Base-by-base conservation (phyloP, 306 rosid species). In the Mimosa pudica region DNA sequence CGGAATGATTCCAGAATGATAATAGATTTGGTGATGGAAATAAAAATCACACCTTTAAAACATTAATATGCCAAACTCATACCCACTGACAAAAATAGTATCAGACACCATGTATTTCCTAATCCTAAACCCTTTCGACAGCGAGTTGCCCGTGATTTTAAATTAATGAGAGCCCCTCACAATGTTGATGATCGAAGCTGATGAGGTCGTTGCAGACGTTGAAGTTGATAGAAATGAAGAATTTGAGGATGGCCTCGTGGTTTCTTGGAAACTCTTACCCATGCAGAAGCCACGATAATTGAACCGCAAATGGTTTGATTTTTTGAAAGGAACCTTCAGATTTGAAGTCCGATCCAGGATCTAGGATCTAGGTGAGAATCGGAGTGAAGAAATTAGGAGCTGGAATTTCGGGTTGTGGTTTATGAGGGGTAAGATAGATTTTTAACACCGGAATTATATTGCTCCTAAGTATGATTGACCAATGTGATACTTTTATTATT, bases 231-330 rank as follows among this genome's bases (percentile, higher is more conserved):
- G 62, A 20, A 83, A 75, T 1, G 90, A 74, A 1, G 88, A 71
- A 74, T 82, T 87, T 0, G 90, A 87, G 32, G 84, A 84, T 1
- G 93, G 92, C 82, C 76, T 87, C 67, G 87, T 77, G 79, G 89
- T 80, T 88, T 93, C 97, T 38, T 85, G 65, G 49, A 84, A 77
- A 85, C 84, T 75, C 89, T 82, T 91, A 38, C 97, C 98, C 98
- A 93, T 93, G 60, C 79, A 89, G 77, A 16, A 79, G 82, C 77
- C 83, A 75, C 83, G 41, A 58, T 54, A 73, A 47, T 35, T 32
- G 71, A 73, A 78, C 72, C 71, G 10, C 10, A 75, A 82, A 74
- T 67, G 73, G n/a, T 14, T 77, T 14, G 54, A 73, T 47, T 71
- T 71, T 75, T 75, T 16, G 0, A 24, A 33, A 32, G 44, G 18